Evolutionary conservation across 768 basidiomycete species (phyloP).

Genomic region (Russula griseocarnosa): DNA sequence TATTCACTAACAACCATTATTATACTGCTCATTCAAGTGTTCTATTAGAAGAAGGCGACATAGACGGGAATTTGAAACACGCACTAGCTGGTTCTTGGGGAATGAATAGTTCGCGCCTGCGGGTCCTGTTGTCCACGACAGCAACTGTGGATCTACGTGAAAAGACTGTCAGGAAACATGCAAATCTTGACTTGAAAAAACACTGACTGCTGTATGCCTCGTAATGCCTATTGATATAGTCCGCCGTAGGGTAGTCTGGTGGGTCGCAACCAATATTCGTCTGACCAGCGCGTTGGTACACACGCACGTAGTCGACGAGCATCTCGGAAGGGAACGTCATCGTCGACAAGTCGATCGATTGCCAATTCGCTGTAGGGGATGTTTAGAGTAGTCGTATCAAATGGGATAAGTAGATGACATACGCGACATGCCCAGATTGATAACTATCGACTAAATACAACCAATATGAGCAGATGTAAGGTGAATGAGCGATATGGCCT

Average conservation of each 20-base stretch:
- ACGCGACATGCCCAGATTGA: conserved; percentile 63
- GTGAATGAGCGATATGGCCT: conserved; percentile 5
- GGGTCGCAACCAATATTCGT: conserved; percentile 68
- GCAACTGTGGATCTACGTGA: conserved; percentile 34
- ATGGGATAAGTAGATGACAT: conserved; percentile 25
- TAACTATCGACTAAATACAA: conserved; percentile 42
- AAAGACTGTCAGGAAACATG: conserved; percentile 3
- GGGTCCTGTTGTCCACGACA: conserved; percentile 32
- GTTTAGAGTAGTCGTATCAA: neutral
- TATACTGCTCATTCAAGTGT: conserved; percentile 5
- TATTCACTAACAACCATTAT: conserved; percentile 13
- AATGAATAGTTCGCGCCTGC: conserved; percentile 34
- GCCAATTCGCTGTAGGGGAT: conserved; percentile 55
- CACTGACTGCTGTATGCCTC: conserved; percentile 57
- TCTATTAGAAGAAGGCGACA: neutral
- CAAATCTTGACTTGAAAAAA: conserved; percentile 5
- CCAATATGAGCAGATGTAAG: neutral
- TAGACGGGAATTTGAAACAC: neutral
- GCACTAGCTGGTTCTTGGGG: conserved; percentile 34
- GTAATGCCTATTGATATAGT: conserved; percentile 54
- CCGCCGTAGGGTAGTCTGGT: conserved; percentile 55
- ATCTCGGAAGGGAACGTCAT: conserved; percentile 69
- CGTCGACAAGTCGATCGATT: conserved; percentile 49
- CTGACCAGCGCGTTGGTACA: conserved; percentile 63
- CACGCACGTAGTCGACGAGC: conserved; percentile 74